phyloP scores from a whole-genome alignment of 805 yeast genomes.

The Starmerella bombicola region DNA sequence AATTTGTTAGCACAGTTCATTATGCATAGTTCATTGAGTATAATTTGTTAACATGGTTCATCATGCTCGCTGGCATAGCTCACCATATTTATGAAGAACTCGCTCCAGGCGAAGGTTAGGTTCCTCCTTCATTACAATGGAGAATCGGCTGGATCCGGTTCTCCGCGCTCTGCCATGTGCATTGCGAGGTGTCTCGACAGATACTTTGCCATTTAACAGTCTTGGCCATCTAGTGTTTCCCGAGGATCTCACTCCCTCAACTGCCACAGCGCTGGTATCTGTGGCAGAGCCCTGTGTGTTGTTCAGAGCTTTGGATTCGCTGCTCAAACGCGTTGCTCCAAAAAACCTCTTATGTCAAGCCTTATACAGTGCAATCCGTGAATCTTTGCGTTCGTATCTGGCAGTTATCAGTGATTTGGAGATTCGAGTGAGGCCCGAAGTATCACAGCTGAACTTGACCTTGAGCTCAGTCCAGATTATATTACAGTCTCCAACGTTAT shows the following conservation, averaged over 20 bases:
- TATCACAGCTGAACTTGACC: background rate
- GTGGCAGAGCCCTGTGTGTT: slow-evolving; percentile 64
- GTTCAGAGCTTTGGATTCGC: slow-evolving; percentile 36
- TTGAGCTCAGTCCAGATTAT: slow-evolving; percentile 12
- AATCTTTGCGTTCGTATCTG: slow-evolving; percentile 35
- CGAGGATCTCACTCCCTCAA: slow-evolving; percentile 37
- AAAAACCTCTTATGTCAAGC: slow-evolving; percentile 48
- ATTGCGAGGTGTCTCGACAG: slow-evolving; percentile 16
- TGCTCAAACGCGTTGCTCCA: slow-evolving; percentile 27
- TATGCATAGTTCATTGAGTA: no score
- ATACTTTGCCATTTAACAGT: slow-evolving; percentile 5
- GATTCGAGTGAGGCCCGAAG: background rate
- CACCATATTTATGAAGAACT: no score
- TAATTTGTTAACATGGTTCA: no score
- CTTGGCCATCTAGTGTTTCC: slow-evolving; percentile 7
- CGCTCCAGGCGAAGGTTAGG: no score
- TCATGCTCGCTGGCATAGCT: no score
- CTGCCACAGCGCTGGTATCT: slow-evolving; percentile 42
- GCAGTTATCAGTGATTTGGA: slow-evolving; percentile 36
- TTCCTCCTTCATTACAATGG: no score
- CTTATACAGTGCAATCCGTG: slow-evolving; percentile 38
- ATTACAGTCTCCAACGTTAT: slow-evolving; percentile 41
- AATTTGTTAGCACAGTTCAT: no score
- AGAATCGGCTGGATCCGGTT: slow-evolving; percentile 6
- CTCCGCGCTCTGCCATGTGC: slow-evolving; percentile 36